These are phyloP conservation scores for Hygrophorus pudorinus DNA, from an alignment of 768 basidiomycete species.

Conservation along the genomic window DNA sequence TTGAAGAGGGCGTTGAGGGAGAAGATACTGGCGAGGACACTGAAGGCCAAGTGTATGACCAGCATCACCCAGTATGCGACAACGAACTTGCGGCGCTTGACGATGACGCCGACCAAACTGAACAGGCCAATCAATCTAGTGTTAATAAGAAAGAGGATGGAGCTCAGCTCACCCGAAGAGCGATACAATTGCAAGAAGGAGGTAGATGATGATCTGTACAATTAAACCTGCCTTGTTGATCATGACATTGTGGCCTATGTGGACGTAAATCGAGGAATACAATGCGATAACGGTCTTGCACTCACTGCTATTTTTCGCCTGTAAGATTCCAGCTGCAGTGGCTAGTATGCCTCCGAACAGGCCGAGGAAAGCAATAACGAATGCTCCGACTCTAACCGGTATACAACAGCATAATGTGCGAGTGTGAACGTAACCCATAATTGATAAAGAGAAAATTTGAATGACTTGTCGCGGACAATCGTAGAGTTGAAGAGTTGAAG, in stretches of 20 bases:
- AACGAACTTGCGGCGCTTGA: conserved; percentile 29
- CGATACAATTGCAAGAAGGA: conserved; percentile 32
- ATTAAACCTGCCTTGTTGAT: conserved; percentile 30
- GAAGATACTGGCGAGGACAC: conserved; percentile 32
- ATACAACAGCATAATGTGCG: background rate
- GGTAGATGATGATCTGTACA: conserved; percentile 33
- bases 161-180: conserved; percentile 28
- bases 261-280: conserved; percentile 4
- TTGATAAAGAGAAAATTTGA: no score
- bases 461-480: no score
- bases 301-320: conserved; percentile 23
- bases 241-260: conserved; percentile 10
- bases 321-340: conserved; percentile 27
- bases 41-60: conserved; percentile 33
- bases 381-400: no score
- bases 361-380: conserved; percentile 28
- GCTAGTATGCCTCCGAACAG: conserved; percentile 30
- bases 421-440: background rate
- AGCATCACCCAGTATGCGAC: conserved; percentile 33
- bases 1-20: conserved; percentile 34
- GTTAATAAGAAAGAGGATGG: background rate
- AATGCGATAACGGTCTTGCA: background rate
- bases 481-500: no score
- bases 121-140: background rate
- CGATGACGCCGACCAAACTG: conserved; percentile 35